Evolutionary conservation across 2,329 filamentous ascomycete species (phyloP), one percentile per base, ranked within the genome.

Genomic region (Aureobasidium sp.): DNA sequence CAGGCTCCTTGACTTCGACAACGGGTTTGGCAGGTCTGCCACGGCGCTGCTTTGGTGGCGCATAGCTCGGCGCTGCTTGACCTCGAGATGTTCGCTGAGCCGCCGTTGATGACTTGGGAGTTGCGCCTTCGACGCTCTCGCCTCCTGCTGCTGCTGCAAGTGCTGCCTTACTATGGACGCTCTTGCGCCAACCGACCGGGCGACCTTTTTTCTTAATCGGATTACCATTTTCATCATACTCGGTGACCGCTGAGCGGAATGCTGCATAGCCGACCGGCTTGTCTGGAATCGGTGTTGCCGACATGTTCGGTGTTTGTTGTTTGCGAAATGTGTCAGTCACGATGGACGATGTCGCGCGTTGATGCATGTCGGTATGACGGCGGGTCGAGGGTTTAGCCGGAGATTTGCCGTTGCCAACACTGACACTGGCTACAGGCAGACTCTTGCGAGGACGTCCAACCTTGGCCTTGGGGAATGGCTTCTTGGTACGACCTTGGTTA

Each of bases 111-210:
- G 37, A 42, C 15, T 54, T 40, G 33, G 62, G 45, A 39, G 24
- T 47, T 15, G 33, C 22, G 27, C 48, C 33, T 27, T 53, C 49
- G 54, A 59, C 58, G 29, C 44, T 35, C 9, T 49, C 42, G 35
- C 70, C 70, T 60, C 70, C 70, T 60, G 65, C 42, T 27, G 48
- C 39, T 31, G 40, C 60, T 35, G 59, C 59, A 53, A 61, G 67
- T 12, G 67, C 66, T 61, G 67, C 72, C 53, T 66, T 77, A 37
- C 75, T 76, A 64, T 80, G 78, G 15, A 79, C 69, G 14, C 68
- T 68, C 66, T 81, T 81, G 47, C 77, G 74, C 78, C 78, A 81
- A 17, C 78, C 78, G 19, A 79, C 73, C 4, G 79, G 78, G 22
- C 78, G 74, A 29, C 78, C 78, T 68, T 73, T 77, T 70, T 76